Evolutionary conservation across 1,284 basidiomycete species (phyloP).

Genomic region (Mycena citricolor): DNA sequence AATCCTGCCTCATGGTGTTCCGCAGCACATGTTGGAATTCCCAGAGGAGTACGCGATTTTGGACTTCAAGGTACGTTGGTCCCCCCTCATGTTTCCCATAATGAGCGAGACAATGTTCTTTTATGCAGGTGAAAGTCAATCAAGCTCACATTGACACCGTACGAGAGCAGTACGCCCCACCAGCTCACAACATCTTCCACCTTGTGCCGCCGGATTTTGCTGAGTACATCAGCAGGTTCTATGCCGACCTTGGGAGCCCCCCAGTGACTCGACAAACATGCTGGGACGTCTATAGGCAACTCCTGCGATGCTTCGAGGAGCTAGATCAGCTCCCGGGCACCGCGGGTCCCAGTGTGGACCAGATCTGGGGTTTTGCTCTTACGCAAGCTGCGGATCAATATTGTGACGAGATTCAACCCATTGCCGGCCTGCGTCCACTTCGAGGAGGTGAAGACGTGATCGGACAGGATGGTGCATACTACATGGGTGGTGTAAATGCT

Average conservation of each 20-base stretch:
- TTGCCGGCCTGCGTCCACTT: too few relatives aligned
- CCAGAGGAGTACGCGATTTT: slow-evolving; percentile 5
- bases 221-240: not conserved
- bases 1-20: slow-evolving; percentile 33
- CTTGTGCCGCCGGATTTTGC: slow-evolving; percentile 9
- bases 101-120: too few relatives aligned
- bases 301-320: not conserved
- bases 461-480: too few relatives aligned
- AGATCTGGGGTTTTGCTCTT: too few relatives aligned
- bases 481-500: too few relatives aligned
- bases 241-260: slow-evolving; percentile 1
- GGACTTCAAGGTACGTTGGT: slow-evolving; percentile 8
- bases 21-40: slow-evolving; percentile 7
- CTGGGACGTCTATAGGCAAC: not conserved
- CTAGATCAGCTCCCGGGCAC: too few relatives aligned
- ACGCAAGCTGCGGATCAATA: too few relatives aligned
- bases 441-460: too few relatives aligned
- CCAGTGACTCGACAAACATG: not conserved
- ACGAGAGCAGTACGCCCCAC: not conserved
- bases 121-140: not conserved
- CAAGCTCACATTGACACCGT: not conserved
- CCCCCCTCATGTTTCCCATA: not conserved
- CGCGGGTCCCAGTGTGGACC: too few relatives aligned
- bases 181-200: slow-evolving; percentile 3
- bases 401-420: too few relatives aligned